A percentile compares a stretch with the other conserved stretches of the same genome.
Conservation (phyloP, 768 basidiomycete genomes). For the Suillus brevipes region DNA sequence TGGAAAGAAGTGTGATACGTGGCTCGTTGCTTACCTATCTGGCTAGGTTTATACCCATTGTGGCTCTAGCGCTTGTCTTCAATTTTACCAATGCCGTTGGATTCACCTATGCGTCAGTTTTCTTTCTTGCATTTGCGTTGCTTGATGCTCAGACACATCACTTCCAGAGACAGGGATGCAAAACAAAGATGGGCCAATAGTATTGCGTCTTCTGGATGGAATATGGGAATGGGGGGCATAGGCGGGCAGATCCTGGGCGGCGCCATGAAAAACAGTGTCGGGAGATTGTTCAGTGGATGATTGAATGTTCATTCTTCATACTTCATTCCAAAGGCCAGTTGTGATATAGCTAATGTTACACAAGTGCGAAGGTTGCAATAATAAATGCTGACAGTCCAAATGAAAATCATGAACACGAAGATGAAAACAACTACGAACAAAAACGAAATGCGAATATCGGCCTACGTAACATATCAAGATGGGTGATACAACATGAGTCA, state of each 20-base stretch:
- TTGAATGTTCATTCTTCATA: slow-evolving; percentile 1
- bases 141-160: slow-evolving; percentile 14
- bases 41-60: slow-evolving; percentile 89
- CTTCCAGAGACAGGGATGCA: slow-evolving; percentile 80
- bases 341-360: slow-evolving; percentile 32
- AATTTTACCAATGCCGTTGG: slow-evolving; percentile 95
- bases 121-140: slow-evolving; percentile 6
- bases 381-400: slow-evolving; percentile 16
- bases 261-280: slow-evolving; percentile 79
- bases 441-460: slow-evolving; percentile 22
- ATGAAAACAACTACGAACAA: slow-evolving; percentile 18
- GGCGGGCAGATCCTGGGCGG: slow-evolving; percentile 84
- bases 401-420: slow-evolving; percentile 15
- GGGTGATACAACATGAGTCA: slow-evolving; percentile 7
- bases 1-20: slow-evolving; percentile 2
- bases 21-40: slow-evolving; percentile 12
- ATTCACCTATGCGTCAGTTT: slow-evolving; percentile 88
- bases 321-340: slow-evolving; percentile 11
- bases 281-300: slow-evolving; percentile 63
- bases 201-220: slow-evolving; percentile 69
- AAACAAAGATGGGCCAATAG: slow-evolving; percentile 88
- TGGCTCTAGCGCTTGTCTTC: slow-evolving; percentile 91
- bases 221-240: slow-evolving; percentile 73
- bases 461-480: slow-evolving; percentile 13
- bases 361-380: slow-evolving; percentile 27